phyloP scores from a whole-genome alignment of 345 rosid species.

The Syzygium oleosum region DNA sequence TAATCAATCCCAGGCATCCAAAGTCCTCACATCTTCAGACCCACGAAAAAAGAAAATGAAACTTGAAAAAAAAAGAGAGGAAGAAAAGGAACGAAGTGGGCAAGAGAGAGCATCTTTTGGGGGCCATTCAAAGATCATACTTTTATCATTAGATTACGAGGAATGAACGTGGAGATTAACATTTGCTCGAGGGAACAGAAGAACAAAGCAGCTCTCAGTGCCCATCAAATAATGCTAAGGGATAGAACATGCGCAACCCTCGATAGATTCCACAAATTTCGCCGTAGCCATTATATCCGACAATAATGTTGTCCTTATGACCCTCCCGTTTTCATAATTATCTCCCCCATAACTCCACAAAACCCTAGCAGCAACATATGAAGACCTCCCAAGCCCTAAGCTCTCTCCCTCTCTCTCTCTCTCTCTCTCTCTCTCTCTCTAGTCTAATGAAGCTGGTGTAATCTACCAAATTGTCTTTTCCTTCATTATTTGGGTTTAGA shows the following conservation, averaged over 20 bases:
- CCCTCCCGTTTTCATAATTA: constrained; percentile 30
- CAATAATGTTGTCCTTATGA: constrained; percentile 49
- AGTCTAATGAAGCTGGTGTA: not conserved
- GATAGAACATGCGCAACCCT: constrained; percentile 32
- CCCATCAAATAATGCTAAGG: constrained; percentile 11
- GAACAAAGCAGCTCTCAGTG: not conserved
- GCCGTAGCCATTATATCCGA: constrained; percentile 18
- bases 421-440: not conserved
- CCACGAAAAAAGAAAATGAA: not conserved
- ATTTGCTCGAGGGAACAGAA: constrained; percentile 1
- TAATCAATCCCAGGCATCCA: not conserved
- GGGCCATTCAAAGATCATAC: not conserved
- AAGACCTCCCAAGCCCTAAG: not conserved
- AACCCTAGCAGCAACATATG: not conserved
- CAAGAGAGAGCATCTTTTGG: not conserved
- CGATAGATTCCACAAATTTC: constrained; percentile 42
- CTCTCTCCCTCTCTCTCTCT: not conserved
- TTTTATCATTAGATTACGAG: constrained; percentile 4
- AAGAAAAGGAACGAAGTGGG: not conserved
- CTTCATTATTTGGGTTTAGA: not conserved
- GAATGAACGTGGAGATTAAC: constrained; percentile 6
- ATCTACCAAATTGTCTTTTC: not conserved
- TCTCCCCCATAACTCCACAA: constrained; percentile 18
- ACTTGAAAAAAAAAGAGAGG: not conserved
- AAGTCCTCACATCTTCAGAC: not conserved